Percentiles rank a stretch among this genome's conserved stretches.
phyloP scores from a whole-genome alignment of 2,329 filamentous ascomycete genomes.

The Claviceps sp. region DNA sequence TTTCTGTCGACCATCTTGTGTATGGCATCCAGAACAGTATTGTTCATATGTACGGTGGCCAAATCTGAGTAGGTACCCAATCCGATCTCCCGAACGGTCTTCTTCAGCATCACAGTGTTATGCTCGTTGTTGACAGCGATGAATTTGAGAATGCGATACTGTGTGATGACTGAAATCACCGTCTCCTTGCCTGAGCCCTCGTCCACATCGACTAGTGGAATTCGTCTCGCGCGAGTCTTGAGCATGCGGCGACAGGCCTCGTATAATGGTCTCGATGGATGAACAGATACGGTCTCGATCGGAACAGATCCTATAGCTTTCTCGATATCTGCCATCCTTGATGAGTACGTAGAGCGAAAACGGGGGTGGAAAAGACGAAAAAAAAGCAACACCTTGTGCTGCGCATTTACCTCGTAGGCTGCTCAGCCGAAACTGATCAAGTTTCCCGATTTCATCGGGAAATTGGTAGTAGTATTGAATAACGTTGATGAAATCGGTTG shows the following conservation, averaged over 20 bases:
- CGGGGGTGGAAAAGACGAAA: neutral
- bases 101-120: constrained; percentile 78
- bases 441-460: constrained; percentile 73
- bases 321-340: constrained; percentile 61
- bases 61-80: constrained; percentile 76
- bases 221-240: constrained; percentile 80
- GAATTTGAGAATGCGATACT: constrained; percentile 97
- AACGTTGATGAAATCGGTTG: constrained; percentile 95
- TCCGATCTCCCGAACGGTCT: constrained; percentile 70
- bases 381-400: neutral
- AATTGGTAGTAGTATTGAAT: constrained; percentile 99
- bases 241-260: constrained; percentile 94
- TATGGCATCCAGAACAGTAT: constrained; percentile 85
- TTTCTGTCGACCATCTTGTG: constrained; percentile 84
- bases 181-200: constrained; percentile 87
- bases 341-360: constrained; percentile 8
- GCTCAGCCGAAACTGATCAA: constrained; percentile 87
- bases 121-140: constrained; percentile 84
- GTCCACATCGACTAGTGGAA: constrained; percentile 85
- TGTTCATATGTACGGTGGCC: constrained; percentile 75
- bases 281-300: constrained; percentile 90
- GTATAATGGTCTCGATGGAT: constrained; percentile 80
- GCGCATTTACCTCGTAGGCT: constrained; percentile 64
- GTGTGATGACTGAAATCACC: constrained; percentile 92
- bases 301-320: constrained; percentile 82